phyloP scores from a whole-genome alignment of 192 early-diverging fungal species.

The Spinellus fusiger region DNA sequence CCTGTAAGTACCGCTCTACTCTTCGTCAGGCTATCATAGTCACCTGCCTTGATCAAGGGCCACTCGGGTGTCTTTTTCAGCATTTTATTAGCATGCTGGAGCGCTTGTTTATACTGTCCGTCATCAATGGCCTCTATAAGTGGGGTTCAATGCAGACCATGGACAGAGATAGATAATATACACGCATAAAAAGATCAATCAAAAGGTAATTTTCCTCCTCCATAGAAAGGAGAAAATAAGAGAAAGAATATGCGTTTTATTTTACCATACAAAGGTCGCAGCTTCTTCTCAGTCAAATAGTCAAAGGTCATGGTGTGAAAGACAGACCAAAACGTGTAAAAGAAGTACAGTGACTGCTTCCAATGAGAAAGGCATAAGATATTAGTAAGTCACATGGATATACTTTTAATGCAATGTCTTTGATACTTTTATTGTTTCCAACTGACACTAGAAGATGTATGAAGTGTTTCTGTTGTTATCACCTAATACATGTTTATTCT shows the following conservation, averaged over 20 bases:
- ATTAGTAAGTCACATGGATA: no score
- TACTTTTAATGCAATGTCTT: no score
- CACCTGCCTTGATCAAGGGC: slow-evolving; percentile 56
- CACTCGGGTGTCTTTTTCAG: slow-evolving; percentile 66
- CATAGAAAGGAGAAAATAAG: no score
- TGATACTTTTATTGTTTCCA: no score
- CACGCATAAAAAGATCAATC: not conserved
- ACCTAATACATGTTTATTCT: no score
- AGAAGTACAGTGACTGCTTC: not conserved
- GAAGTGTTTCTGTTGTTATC: no score
- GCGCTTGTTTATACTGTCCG: slow-evolving; percentile 58
- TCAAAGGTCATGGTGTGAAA: slow-evolving; percentile 2
- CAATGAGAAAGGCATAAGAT: not conserved
- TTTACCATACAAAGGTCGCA: slow-evolving; percentile 57
- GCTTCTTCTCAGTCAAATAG: slow-evolving; percentile 38
- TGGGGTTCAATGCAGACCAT: not conserved
- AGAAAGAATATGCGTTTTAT: not conserved
- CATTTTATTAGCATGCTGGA: slow-evolving; percentile 56
- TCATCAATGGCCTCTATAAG: slow-evolving; percentile 56
- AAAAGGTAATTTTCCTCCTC: no score
- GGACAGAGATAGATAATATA: not conserved
- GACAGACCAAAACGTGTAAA: not conserved
- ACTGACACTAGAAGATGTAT: no score
- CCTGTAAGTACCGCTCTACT: not conserved
- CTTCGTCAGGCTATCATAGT: not conserved